These are phyloP conservation scores for Clitopilus hobsonii DNA, from an alignment of 768 basidiomycete species.

Conservation along the genomic window DNA sequence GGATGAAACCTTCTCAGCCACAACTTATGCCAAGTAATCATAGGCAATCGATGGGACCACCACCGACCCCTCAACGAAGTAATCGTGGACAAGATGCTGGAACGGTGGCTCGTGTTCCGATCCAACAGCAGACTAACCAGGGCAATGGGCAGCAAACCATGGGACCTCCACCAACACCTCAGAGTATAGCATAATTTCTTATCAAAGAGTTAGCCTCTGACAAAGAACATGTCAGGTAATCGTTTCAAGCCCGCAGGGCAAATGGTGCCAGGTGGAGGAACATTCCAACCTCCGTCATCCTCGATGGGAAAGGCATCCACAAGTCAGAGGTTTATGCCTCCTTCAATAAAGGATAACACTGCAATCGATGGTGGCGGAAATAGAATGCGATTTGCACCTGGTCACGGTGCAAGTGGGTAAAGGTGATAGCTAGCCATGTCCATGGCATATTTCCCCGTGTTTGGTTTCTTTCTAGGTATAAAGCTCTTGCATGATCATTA, in stretches of 20 bases:
- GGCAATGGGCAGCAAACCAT: not conserved
- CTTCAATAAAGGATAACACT: constrained; percentile 20
- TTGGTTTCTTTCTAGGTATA: too few relatives aligned
- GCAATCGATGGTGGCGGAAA: constrained; percentile 35
- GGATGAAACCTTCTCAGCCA: constrained; percentile 20
- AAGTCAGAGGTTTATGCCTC: constrained; percentile 16
- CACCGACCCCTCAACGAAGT: not conserved
- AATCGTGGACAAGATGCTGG: constrained; percentile 8
- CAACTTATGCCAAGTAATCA: constrained; percentile 13
- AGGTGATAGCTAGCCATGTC: constrained; percentile 5
- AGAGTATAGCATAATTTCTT: not conserved
- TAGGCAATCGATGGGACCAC: constrained; percentile 4
- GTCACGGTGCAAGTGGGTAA: constrained; percentile 10
- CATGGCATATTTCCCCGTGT: too few relatives aligned
- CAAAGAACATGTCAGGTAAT: not conserved
- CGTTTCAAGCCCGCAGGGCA: constrained; percentile 19
- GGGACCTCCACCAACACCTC: constrained; percentile 16
- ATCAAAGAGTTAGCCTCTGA: too few relatives aligned
- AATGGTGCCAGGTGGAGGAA: not conserved
- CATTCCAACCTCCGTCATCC: constrained; percentile 7
- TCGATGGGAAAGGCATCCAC: constrained; percentile 12
- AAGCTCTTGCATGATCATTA: too few relatives aligned
- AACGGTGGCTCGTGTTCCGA: not conserved
- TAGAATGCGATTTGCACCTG: constrained; percentile 48
- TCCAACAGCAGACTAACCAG: not conserved